phyloP scores from a whole-genome alignment of 2,329 filamentous ascomycete genomes.

The Onygenales sp. region DNA sequence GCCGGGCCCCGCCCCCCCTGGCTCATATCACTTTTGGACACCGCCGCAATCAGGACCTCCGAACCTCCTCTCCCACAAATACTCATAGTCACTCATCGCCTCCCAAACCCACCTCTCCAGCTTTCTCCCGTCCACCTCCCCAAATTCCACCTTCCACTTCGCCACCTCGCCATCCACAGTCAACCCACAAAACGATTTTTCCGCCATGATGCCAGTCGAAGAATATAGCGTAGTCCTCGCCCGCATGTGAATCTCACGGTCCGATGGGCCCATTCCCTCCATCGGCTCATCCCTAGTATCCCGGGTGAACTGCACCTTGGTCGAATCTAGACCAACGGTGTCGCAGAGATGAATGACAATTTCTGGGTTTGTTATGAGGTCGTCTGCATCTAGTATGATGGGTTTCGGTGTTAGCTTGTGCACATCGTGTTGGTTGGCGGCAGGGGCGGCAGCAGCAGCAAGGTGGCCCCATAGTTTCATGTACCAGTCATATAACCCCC shows the following conservation, averaged over 20 bases:
- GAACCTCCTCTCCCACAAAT: constrained; percentile 18
- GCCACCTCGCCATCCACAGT: constrained; percentile 24
- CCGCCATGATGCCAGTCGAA: constrained; percentile 25
- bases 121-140: constrained; percentile 15
- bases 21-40: no score
- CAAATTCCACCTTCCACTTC: constrained; percentile 30
- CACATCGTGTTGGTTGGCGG: constrained; percentile 1
- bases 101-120: constrained; percentile 20
- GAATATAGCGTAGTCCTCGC: constrained; percentile 19
- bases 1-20: no score
- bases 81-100: constrained; percentile 34
- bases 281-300: constrained; percentile 5
- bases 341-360: constrained; percentile 21
- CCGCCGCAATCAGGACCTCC: not conserved
- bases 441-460: not conserved
- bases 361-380: constrained; percentile 25
- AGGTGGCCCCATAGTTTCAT: constrained; percentile 13
- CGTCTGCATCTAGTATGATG: constrained; percentile 29
- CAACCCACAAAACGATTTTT: constrained; percentile 20
- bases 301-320: constrained; percentile 25
- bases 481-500: constrained; percentile 28
- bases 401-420: constrained; percentile 9
- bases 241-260: constrained; percentile 11
- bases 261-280: constrained; percentile 6
- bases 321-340: constrained; percentile 24